A percentile compares a stretch with the other conserved stretches of the same genome.
Evolutionary conservation across 805 yeast genomes (phyloP).

Genomic region (Lipomyces oligophaga): DNA sequence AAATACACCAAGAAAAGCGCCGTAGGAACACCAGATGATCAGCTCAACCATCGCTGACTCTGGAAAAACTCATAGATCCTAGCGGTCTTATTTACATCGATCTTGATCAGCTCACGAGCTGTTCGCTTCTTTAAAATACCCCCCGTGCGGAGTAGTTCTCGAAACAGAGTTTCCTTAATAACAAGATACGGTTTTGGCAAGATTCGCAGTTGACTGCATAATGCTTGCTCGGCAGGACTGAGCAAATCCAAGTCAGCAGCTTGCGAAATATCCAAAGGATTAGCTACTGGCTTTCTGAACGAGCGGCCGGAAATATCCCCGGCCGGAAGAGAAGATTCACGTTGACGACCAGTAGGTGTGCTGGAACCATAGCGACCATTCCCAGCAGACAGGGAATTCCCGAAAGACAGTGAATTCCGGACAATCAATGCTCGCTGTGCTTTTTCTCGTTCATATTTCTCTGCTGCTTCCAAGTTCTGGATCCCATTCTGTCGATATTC

Average conservation of each 20-base stretch:
- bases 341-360: conserved; percentile 20
- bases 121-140: conserved; percentile 78
- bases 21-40: no score
- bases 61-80: conserved; percentile 90
- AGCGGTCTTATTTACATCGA: conserved; percentile 82
- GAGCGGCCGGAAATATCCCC: conserved; percentile 20
- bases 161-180: conserved; percentile 81
- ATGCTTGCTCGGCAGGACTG: conserved; percentile 79
- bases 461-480: conserved; percentile 75
- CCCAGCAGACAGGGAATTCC: conserved; percentile 7
- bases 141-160: conserved; percentile 80
- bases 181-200: conserved; percentile 92
- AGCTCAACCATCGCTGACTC: conserved; percentile 89
- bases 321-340: conserved; percentile 22
- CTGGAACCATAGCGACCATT: conserved; percentile 24
- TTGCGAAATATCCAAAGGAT: conserved; percentile 45
- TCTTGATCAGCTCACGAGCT: conserved; percentile 76
- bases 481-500: conserved; percentile 92
- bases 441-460: conserved; percentile 84
- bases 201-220: conserved; percentile 79
- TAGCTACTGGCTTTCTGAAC: conserved; percentile 35
- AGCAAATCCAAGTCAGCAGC: conserved; percentile 79
- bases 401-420: conserved; percentile 19
- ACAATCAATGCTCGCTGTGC: conserved; percentile 37
- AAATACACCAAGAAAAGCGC: no score